phyloP scores from a whole-genome alignment of 768 basidiomycete species.

The Rhizopogon rudus region DNA sequence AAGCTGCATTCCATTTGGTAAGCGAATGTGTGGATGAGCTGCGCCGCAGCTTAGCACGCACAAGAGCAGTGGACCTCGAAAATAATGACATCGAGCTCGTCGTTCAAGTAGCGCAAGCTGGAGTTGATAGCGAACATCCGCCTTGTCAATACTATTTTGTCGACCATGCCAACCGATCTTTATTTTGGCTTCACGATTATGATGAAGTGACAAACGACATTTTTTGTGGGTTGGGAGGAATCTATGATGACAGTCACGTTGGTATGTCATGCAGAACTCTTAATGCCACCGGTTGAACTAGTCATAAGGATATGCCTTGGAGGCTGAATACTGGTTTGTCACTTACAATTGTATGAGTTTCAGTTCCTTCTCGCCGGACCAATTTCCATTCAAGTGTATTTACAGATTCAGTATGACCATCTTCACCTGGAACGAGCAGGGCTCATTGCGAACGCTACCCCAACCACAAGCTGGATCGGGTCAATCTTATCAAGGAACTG shows the following conservation, averaged over 20 bases:
- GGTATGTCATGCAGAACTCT: neutral
- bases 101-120: neutral
- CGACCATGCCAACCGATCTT: neutral
- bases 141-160: constrained; percentile 5
- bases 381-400: neutral
- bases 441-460: constrained; percentile 4
- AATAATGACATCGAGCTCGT: neutral
- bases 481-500: constrained; percentile 1
- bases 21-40: neutral
- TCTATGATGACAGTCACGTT: neutral
- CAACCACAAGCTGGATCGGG: neutral
- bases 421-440: neutral
- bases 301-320: neutral
- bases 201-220: neutral
- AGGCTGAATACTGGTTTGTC: constrained; percentile 4
- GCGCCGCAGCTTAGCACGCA: neutral
- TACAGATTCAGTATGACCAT: neutral
- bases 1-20: neutral
- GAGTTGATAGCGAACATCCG: neutral
- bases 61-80: neutral
- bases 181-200: constrained; percentile 2
- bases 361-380: neutral
- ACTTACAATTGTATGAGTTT: neutral
- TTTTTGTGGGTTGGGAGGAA: neutral
- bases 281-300: neutral